These are phyloP conservation scores for Apophysomyces ossiformis DNA, from an alignment of 371 early-diverging fungal genomes.

Conservation along the genomic window DNA sequence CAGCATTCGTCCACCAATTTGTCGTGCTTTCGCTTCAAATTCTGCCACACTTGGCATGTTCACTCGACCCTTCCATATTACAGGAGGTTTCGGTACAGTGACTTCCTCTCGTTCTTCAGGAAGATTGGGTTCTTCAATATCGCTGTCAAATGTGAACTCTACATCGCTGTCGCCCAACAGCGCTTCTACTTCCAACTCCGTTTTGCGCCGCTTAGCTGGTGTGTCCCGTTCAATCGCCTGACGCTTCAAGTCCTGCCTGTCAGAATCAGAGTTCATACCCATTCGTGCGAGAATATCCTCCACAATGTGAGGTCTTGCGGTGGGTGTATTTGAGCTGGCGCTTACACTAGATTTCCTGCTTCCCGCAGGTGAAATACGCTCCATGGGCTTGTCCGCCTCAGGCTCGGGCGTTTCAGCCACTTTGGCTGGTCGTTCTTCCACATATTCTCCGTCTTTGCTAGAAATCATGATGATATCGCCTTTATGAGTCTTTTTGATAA, in stretches of 20 bases:
- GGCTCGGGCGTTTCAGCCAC: constrained; percentile 29
- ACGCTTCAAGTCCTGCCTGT: constrained; percentile 1
- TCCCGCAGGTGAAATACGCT: constrained; percentile 21
- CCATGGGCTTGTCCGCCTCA: constrained; percentile 37
- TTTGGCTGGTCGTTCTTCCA: constrained; percentile 14
- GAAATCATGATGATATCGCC: constrained; percentile 66
- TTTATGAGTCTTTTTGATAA: constrained; percentile 78
- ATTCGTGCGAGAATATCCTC: constrained; percentile 46
- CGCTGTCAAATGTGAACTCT: constrained; percentile 3
- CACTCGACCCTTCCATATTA: constrained; percentile 70
- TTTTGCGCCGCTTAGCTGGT: constrained; percentile 35
- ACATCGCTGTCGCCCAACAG: constrained; percentile 13
- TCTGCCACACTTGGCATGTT: constrained; percentile 74
- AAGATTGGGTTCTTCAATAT: constrained; percentile 16
- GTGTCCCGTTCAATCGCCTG: constrained; percentile 15
- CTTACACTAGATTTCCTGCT: constrained; percentile 29
- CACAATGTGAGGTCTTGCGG: constrained; percentile 21
- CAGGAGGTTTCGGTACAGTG: constrained; percentile 21
- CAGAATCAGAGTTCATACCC: constrained; percentile 23
- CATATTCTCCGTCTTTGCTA: constrained; percentile 22
- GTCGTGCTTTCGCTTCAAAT: constrained; percentile 60
- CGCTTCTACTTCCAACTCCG: constrained; percentile 36
- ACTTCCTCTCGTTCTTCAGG: constrained; percentile 25
- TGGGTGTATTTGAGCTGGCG: constrained; percentile 18
- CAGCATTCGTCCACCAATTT: constrained; percentile 63